Conservation (phyloP, 2,329 filamentous ascomycete species). For the Aspergillus pseudonomiae region DNA sequence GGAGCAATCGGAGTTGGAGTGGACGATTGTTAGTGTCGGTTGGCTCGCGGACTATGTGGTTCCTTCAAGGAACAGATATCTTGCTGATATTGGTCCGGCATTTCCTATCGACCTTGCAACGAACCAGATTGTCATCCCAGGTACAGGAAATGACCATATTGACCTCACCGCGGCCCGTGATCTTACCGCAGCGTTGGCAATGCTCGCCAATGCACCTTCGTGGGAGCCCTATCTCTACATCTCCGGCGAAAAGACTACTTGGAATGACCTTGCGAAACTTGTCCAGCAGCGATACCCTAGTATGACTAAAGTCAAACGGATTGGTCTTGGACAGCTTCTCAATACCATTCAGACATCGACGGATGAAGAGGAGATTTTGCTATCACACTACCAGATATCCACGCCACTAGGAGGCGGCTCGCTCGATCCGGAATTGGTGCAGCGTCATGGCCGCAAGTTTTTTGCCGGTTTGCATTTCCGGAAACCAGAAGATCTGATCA, state of each 20-base stretch:
- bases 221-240: constrained; percentile 1
- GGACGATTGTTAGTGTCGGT: constrained; percentile 10
- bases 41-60: constrained; percentile 14
- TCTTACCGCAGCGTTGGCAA: constrained; percentile 3
- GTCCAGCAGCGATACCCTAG: not conserved
- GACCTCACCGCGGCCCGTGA: constrained; percentile 7
- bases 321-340: not conserved
- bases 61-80: not conserved
- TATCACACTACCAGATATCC: not conserved
- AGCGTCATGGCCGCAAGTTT: not conserved
- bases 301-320: not conserved
- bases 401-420: not conserved
- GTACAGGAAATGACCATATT: constrained; percentile 2
- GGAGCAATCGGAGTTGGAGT: not conserved
- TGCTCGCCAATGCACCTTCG: not conserved
- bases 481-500: not conserved
- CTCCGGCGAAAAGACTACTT: not conserved
- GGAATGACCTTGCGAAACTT: not conserved
- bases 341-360: not conserved
- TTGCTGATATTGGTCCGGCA: not conserved
- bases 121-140: not conserved
- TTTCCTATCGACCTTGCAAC: constrained; percentile 6
- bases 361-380: not conserved
- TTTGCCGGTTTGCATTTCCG: not conserved
- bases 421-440: not conserved